Evolutionary conservation across 2,329 filamentous ascomycete species (phyloP).

Genomic region (Talaromyces sp.): DNA sequence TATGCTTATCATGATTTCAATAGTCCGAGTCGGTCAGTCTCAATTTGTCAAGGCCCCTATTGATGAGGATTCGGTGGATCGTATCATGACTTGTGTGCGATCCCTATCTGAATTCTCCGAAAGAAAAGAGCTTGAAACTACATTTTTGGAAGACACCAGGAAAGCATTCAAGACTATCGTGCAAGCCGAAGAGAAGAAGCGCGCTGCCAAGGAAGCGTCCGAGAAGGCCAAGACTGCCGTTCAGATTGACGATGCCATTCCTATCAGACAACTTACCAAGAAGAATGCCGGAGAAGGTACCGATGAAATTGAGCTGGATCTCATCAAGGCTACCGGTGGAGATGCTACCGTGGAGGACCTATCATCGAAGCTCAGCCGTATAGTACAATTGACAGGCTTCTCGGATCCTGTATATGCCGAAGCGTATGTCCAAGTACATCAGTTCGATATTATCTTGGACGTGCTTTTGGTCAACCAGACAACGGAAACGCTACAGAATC

Average conservation of each 20-base stretch:
- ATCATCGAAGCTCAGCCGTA: slow-evolving; percentile 88
- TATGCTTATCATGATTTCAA: slow-evolving; percentile 99
- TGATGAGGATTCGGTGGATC: slow-evolving; percentile 96
- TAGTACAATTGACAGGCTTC: slow-evolving; percentile 96
- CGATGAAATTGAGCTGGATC: slow-evolving; percentile 82
- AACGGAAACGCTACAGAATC: slow-evolving; percentile 89
- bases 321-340: slow-evolving; percentile 91
- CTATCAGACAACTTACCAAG: slow-evolving; percentile 88
- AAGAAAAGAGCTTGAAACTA: slow-evolving; percentile 84
- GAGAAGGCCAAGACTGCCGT: slow-evolving; percentile 92
- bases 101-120: slow-evolving; percentile 85
- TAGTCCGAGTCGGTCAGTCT: slow-evolving; percentile 96
- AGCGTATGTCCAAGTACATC: slow-evolving; percentile 96
- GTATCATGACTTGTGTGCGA: slow-evolving; percentile 95
- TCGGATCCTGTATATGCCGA: slow-evolving; percentile 98
- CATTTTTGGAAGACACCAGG: slow-evolving; percentile 90
- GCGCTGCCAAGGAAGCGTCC: slow-evolving; percentile 86
- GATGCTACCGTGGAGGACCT: slow-evolving; percentile 81
- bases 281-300: slow-evolving; percentile 78
- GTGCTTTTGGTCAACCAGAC: slow-evolving; percentile 97
- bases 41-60: slow-evolving; percentile 97
- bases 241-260: slow-evolving; percentile 91
- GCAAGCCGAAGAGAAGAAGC: slow-evolving; percentile 94
- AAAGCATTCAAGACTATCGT: slow-evolving; percentile 98
- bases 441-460: slow-evolving; percentile 97